Conservation (phyloP, 75 land plant genomes). For the Chamaecyparis obtusa region DNA sequence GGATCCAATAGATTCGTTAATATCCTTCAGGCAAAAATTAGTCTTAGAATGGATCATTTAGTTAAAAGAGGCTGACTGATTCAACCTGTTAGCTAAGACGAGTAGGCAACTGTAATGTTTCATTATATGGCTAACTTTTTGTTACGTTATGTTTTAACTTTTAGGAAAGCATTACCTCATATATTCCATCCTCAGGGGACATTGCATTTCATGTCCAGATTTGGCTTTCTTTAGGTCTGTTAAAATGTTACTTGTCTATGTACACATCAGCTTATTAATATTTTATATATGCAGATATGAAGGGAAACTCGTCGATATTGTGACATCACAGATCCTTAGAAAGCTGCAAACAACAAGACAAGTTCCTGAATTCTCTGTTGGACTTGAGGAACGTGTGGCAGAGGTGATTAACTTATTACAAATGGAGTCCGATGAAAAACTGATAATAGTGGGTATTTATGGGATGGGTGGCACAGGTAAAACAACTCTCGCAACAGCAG, state of each 20-base stretch:
- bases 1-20: no score
- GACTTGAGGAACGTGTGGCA: neutral
- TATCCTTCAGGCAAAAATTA: no score
- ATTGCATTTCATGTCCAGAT: neutral
- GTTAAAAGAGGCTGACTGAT: neutral
- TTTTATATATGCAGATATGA: slow-evolving; percentile 1
- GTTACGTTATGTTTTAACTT: neutral
- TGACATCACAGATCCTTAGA: neutral
- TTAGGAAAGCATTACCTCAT: neutral
- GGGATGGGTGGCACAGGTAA: neutral
- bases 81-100: neutral
- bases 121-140: neutral
- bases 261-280: neutral
- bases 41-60: neutral
- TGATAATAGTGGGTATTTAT: neutral
- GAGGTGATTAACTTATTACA: neutral
- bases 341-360: neutral
- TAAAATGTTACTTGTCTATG: neutral
- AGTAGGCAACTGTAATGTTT: neutral
- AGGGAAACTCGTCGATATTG: neutral
- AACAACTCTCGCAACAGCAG: slow-evolving; percentile 2
- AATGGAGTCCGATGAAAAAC: neutral
- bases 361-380: slow-evolving; percentile 1
- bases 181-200: neutral
- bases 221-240: neutral